Conservation (phyloP, 2,329 filamentous ascomycete species). For the Coniochaeta hoffmannii region DNA sequence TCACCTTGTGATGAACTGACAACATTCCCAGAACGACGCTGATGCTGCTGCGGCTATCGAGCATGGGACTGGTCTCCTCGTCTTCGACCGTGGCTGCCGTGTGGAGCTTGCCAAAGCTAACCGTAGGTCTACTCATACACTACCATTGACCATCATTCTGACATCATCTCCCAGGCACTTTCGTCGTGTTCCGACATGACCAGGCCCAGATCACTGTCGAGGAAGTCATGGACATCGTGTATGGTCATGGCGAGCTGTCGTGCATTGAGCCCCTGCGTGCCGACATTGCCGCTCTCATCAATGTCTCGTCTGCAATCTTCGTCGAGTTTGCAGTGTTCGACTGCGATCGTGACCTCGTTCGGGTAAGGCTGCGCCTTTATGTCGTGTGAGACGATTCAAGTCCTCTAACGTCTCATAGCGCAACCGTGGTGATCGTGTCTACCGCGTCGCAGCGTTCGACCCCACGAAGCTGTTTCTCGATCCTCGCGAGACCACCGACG, state of each 20-base stretch:
- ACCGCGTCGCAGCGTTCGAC: neutral
- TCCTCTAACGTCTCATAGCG: neutral
- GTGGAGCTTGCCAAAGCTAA: constrained; percentile 54
- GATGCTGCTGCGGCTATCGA: constrained; percentile 40
- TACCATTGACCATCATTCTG: constrained; percentile 10
- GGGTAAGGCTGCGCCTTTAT: constrained; percentile 28
- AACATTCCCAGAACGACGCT: constrained; percentile 30
- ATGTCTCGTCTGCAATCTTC: constrained; percentile 31
- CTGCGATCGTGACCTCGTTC: constrained; percentile 37
- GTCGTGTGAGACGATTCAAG: neutral
- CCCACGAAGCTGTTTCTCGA: neutral
- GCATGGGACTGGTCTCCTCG: constrained; percentile 36
- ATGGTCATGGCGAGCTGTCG: constrained; percentile 34
- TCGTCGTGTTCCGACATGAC: constrained; percentile 35
- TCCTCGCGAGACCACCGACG: constrained; percentile 3
- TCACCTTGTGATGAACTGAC: constrained; percentile 8
- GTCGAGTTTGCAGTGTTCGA: constrained; percentile 46
- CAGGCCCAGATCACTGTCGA: constrained; percentile 28
- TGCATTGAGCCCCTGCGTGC: constrained; percentile 28
- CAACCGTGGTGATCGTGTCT: constrained; percentile 11
- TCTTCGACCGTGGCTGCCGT: constrained; percentile 50
- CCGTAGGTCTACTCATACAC: constrained; percentile 30
- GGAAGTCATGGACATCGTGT: constrained; percentile 37
- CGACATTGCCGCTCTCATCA: constrained; percentile 23
- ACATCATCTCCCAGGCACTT: constrained; percentile 33